Conservation (phyloP, 768 basidiomycete species). For the Glaciozyma antarctica region DNA sequence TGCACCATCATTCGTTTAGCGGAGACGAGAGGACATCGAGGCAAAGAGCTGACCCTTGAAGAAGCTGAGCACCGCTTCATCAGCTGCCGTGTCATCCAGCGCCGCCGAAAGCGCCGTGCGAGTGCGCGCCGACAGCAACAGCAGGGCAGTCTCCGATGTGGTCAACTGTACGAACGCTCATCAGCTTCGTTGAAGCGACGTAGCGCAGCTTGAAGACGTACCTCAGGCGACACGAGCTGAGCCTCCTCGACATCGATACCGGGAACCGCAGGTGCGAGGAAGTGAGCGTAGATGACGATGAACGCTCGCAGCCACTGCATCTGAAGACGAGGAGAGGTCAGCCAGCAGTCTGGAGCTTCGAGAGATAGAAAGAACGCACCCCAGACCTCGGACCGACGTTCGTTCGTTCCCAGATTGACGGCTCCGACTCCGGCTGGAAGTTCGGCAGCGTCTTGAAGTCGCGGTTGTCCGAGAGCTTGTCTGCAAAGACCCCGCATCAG, state of each 20-base stretch:
- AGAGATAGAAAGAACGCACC: slow-evolving; percentile 45
- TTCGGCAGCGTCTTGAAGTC: slow-evolving; percentile 69
- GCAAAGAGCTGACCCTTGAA: slow-evolving; percentile 51
- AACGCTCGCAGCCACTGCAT: slow-evolving; percentile 62
- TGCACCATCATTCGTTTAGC: slow-evolving; percentile 33
- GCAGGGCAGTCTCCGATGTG: slow-evolving; percentile 5
- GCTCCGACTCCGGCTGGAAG: slow-evolving; percentile 56
- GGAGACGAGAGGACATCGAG: no score
- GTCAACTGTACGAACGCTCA: slow-evolving; percentile 1
- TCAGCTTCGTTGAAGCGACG: background rate
- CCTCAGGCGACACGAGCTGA: background rate
- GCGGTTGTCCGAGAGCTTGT: slow-evolving; percentile 66
- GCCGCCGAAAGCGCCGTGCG: slow-evolving; percentile 38
- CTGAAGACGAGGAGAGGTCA: slow-evolving; percentile 40
- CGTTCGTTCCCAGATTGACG: slow-evolving; percentile 58
- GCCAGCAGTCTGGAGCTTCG: background rate
- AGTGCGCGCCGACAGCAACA: background rate
- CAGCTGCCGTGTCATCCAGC: slow-evolving; percentile 40
- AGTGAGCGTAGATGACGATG: slow-evolving; percentile 66
- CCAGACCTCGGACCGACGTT: slow-evolving; percentile 53
- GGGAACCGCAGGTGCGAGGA: slow-evolving; percentile 30
- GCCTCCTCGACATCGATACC: slow-evolving; percentile 40
- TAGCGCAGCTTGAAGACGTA: background rate
- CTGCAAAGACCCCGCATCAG: slow-evolving; percentile 34
- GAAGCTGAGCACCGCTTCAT: slow-evolving; percentile 49